Evolutionary conservation across 306 rosid genomes (phyloP), one percentile per base, ranked within the genome.

Genomic region (Luffa aegyptiaca): DNA sequence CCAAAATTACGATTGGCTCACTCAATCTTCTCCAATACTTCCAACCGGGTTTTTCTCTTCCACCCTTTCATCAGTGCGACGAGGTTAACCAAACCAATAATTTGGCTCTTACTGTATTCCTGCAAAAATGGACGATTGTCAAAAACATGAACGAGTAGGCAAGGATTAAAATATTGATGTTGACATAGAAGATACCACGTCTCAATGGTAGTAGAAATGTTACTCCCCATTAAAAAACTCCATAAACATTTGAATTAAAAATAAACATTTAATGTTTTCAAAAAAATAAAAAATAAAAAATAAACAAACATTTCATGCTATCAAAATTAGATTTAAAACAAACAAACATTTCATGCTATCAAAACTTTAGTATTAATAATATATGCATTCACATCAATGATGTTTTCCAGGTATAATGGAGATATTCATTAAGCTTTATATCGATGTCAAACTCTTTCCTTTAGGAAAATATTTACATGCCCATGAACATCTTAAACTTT

Each of bases 21-120:
- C 84, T 96, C 98, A 68, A 96, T 96, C 91, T 93, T 96, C 87
- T 93, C 99, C 55, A 96, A 64, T 58, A 90, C 80, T 79, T 96
- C 99, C 88, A 91, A 84, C 88, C 97, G 89, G 74, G 93, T 90
- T 91, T 96, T 96, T 80, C 99, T 90, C 90, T 93, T 93, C 99
- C 99, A 96, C 75, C 97, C 92, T 90, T 91, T 96, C 99, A 96
- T 91, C 5, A 96, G 12, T 63, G 98, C 95, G 79, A 96, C 99
- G n/a, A 96, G 92, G 87, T 96, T 93, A 84, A 96, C 49, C 87
- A 96, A 78, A 80, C 99, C 98, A 62, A 93, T 88, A 66, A 93
- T 69, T 85, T 96, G 99, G 87, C 68, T 89, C 87, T 90, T 93
- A 44, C 80, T 90, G 83, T 93, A 93, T 83, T 96, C 98, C 99